A percentile compares a stretch with the other conserved stretches of the same genome.
Evolutionary conservation across 768 basidiomycete species (phyloP).

Genomic region (Calocybe cyanea): DNA sequence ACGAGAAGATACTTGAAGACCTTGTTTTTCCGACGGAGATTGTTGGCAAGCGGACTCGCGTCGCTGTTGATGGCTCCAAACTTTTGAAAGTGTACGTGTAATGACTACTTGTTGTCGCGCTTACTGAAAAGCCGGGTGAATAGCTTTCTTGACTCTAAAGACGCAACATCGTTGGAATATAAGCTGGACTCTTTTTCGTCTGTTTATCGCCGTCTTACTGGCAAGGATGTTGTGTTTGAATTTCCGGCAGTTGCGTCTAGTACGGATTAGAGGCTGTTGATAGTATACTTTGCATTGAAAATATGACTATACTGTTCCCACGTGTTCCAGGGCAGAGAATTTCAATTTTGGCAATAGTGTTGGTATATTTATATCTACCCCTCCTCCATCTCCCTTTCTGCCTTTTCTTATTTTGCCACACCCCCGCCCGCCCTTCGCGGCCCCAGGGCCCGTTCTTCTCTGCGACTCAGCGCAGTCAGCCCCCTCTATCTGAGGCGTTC

Average conservation of each 20-base stretch:
- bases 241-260: conserved; percentile 78
- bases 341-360: conserved; percentile 25
- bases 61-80: conserved; percentile 91
- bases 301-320: conserved; percentile 19
- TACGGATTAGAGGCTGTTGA: conserved; percentile 29
- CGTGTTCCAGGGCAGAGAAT: conserved; percentile 26
- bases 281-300: no score
- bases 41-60: conserved; percentile 96
- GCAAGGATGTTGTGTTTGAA: conserved; percentile 95
- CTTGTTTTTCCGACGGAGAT: conserved; percentile 99
- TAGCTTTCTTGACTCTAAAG: conserved; percentile 97
- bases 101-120: conserved; percentile 12
- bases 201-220: conserved; percentile 91
- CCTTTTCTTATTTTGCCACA: conserved; percentile 28
- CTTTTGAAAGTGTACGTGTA: conserved; percentile 91
- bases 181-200: conserved; percentile 99
- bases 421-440: conserved; percentile 50
- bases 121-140: conserved; percentile 13
- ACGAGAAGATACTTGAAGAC: conserved; percentile 98
- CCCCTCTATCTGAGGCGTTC: conserved; percentile 7
- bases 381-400: conserved; percentile 24
- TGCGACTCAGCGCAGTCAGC: conserved; percentile 10
- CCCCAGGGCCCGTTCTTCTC: conserved; percentile 30
- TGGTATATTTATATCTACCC: no score
- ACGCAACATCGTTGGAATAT: conserved; percentile 97